Evolutionary conservation across 352 stramenopile species (phyloP).

Genomic region (Paralagenidium karlingii): DNA sequence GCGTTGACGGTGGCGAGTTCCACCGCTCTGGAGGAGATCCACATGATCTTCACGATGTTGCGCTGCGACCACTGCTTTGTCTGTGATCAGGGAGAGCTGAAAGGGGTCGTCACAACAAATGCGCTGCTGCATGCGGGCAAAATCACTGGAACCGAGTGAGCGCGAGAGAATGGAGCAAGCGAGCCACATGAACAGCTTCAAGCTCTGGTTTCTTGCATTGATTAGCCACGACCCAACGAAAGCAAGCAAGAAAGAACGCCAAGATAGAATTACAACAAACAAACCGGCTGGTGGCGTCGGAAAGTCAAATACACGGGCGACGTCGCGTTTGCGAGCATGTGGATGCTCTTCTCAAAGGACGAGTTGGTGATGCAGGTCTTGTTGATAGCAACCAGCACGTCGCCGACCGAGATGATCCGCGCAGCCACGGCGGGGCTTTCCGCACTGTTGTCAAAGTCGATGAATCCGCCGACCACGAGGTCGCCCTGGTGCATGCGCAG

Average conservation of each 20-base stretch:
- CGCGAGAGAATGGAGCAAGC: too few relatives aligned
- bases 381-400: conserved; percentile 76
- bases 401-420: conserved; percentile 62
- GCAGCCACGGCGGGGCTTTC: conserved; percentile 68
- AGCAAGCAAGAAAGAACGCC: too few relatives aligned
- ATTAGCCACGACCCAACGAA: too few relatives aligned
- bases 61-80: conserved; percentile 82
- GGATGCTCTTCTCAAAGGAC: conserved; percentile 81
- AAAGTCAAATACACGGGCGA: conserved; percentile 82
- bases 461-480: conserved; percentile 64
- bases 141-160: too few relatives aligned
- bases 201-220: too few relatives aligned
- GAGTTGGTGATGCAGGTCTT: conserved; percentile 80
- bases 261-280: conserved; percentile 36
- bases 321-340: conserved; percentile 56
- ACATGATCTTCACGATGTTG: conserved; percentile 88
- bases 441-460: conserved; percentile 70
- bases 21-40: conserved; percentile 72
- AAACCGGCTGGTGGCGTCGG: conserved; percentile 42
- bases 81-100: conserved; percentile 68
- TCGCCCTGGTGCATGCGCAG: conserved; percentile 76
- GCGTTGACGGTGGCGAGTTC: conserved; percentile 70
- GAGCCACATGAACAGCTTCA: too few relatives aligned
- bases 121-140: conserved; percentile 41
- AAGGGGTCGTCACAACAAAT: conserved; percentile 74